Evolutionary conservation across 305 asterid genomes (phyloP), one percentile per base, ranked within the genome.

Genomic region (Fraxinus albicans): DNA sequence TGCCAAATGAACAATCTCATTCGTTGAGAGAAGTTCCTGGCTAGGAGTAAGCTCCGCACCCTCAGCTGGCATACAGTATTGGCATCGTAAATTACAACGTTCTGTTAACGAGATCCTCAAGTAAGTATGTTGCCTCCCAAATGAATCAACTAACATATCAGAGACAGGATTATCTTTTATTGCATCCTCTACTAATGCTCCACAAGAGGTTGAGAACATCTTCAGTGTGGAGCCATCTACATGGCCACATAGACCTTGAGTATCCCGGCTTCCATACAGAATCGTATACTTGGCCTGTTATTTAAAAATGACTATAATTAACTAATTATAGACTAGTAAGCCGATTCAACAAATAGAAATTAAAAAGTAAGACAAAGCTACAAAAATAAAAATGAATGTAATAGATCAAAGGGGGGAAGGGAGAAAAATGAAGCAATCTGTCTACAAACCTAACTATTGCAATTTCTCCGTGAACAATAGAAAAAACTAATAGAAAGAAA

Each of bases 41-140:
- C 85, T 92, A 13, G 94, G 92, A 77, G 98, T 90, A 77, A 96
- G 97, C 85, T 92, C 97, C 47, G 91, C 91, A 55, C 99, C 99
- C 86, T 96, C 99, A 67, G 95, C 94, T 79, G 99, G 99, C 99
- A 96, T 96, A 86, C 99, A 96, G 84, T 94, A 96, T 75, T 92
- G 97, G 89, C 98, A 96, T 81, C 98, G 89, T 87, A 96, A 88
- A 86, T 96, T 96, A 90, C 99, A 96, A 17, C 98, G 97, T 80
- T 96, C 98, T 0, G 98, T 92, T 87, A 96, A 86, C 36, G 98
- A 96, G 84, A 96, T 96, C 89, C 99, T 89, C 86, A 96, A 87
- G 83, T 96, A 96, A 31, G 98, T 93, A 82, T 96, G 98, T 77
- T 78, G 84, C 91, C 98, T 92, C 87, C 99, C 99, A 70, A 96